A percentile compares a stretch with the other conserved stretches of the same genome.
Conservation (phyloP, 2,329 filamentous ascomycete species). For the Ophioceras dolichostomum region DNA sequence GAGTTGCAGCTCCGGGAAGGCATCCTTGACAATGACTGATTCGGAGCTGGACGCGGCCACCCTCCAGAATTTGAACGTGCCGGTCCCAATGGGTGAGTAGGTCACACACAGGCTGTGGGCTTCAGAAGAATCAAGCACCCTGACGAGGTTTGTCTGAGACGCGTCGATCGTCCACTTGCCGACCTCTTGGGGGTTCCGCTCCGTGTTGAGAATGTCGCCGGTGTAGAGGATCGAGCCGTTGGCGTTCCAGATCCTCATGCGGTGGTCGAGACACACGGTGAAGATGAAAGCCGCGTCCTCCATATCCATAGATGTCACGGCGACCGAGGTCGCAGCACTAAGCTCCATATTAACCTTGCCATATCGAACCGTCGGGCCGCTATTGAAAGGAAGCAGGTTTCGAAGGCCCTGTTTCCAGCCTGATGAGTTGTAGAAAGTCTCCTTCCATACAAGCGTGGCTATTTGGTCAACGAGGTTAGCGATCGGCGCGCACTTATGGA, state of each 20-base stretch:
- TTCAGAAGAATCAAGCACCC: constrained; percentile 48
- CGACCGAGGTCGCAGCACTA: constrained; percentile 52
- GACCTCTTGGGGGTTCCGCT: constrained; percentile 52
- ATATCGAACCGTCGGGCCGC: constrained; percentile 50
- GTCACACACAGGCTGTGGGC: constrained; percentile 55
- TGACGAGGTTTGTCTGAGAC: constrained; percentile 63
- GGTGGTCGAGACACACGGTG: constrained; percentile 81
- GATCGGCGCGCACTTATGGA: not conserved
- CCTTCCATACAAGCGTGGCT: constrained; percentile 54
- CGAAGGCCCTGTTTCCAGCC: constrained; percentile 58
- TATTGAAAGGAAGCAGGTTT: constrained; percentile 54
- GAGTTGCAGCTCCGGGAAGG: constrained; percentile 52
- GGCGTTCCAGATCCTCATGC: constrained; percentile 80
- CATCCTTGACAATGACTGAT: constrained; percentile 53
- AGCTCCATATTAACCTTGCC: constrained; percentile 54
- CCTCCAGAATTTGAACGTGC: constrained; percentile 91
- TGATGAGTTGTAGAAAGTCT: constrained; percentile 61
- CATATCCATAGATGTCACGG: constrained; percentile 38
- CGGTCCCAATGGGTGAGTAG: constrained; percentile 76
- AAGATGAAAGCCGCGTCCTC: constrained; percentile 46
- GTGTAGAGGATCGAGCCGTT: constrained; percentile 66
- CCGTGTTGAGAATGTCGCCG: constrained; percentile 63
- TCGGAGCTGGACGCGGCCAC: constrained; percentile 54
- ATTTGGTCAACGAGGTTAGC: not conserved
- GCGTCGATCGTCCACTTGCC: constrained; percentile 71